Conservation (phyloP, 257 asterid genomes). For the Solanum arcanum region DNA sequence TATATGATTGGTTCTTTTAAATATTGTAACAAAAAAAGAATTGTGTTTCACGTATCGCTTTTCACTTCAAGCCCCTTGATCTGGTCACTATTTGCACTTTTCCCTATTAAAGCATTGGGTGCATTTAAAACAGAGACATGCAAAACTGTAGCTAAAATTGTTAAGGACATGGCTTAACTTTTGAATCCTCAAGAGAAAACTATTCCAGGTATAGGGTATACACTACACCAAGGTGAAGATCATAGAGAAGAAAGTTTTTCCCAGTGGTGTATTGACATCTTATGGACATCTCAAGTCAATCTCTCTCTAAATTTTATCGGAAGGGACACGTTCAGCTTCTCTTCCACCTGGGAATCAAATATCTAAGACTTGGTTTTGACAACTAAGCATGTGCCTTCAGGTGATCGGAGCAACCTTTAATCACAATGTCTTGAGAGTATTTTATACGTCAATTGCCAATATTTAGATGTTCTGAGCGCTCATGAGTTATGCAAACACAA, state of each 20-base stretch:
- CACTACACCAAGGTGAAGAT: neutral
- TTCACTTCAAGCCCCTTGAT: neutral
- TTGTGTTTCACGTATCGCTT: neutral
- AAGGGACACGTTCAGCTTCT: neutral
- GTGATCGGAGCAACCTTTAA: neutral
- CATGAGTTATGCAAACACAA: neutral
- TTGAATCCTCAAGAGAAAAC: neutral
- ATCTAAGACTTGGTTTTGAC: neutral
- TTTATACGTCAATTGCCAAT: neutral
- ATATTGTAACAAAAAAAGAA: neutral
- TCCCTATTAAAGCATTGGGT: neutral
- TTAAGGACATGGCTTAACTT: neutral
- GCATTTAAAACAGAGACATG: neutral
- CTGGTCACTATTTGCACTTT: neutral
- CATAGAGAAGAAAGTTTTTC: neutral
- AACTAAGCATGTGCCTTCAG: neutral
- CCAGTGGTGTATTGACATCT: neutral
- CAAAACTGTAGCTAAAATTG: neutral
- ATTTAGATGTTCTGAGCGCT: neutral
- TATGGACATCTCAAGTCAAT: neutral
- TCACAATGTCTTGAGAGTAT: neutral
- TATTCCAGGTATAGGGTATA: neutral
- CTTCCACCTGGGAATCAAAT: neutral
- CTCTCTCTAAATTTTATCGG: neutral
- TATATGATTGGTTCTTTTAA: neutral